Percentiles rank a stretch among this genome's conserved stretches.
Conservation (phyloP, 768 basidiomycete genomes). For the Rubroboletus satanas region DNA sequence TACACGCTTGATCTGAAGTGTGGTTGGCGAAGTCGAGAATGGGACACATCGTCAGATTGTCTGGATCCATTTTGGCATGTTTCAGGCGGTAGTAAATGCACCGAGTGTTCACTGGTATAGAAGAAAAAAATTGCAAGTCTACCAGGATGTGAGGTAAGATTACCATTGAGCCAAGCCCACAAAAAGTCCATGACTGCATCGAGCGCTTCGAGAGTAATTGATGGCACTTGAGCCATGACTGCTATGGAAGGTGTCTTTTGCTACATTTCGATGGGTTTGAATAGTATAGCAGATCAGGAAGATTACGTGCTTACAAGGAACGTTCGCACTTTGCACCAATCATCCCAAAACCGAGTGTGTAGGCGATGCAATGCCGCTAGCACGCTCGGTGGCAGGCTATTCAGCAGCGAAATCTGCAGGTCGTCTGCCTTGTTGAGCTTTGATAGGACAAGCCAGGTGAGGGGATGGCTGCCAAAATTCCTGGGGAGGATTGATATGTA, state of each 20-base stretch:
- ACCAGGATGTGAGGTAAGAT: slow-evolving; percentile 3
- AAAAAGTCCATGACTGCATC: slow-evolving; percentile 44
- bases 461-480: slow-evolving; percentile 73
- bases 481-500: slow-evolving; percentile 77
- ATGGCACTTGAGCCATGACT: not conserved
- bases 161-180: slow-evolving; percentile 94
- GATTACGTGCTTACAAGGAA: slow-evolving; percentile 47
- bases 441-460: slow-evolving; percentile 61
- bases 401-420: slow-evolving; percentile 34
- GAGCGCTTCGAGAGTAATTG: slow-evolving; percentile 1
- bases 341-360: slow-evolving; percentile 47
- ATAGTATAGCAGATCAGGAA: not conserved
- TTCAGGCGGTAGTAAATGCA: slow-evolving; percentile 72
- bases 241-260: slow-evolving; percentile 4
- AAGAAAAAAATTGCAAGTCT: slow-evolving; percentile 3
- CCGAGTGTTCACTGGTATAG: slow-evolving; percentile 77
- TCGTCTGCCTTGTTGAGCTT: slow-evolving; percentile 11
- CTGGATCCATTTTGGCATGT: slow-evolving; percentile 45
- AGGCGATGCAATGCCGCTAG: slow-evolving; percentile 39
- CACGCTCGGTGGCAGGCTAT: slow-evolving; percentile 48
- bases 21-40: slow-evolving; percentile 93
- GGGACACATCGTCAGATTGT: slow-evolving; percentile 86
- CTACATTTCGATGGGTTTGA: not conserved
- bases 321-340: slow-evolving; percentile 51
- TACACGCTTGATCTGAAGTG: slow-evolving; percentile 37